Conservation (phyloP, 2,329 filamentous ascomycete genomes). For the Pseudohalonectria lignicola region DNA sequence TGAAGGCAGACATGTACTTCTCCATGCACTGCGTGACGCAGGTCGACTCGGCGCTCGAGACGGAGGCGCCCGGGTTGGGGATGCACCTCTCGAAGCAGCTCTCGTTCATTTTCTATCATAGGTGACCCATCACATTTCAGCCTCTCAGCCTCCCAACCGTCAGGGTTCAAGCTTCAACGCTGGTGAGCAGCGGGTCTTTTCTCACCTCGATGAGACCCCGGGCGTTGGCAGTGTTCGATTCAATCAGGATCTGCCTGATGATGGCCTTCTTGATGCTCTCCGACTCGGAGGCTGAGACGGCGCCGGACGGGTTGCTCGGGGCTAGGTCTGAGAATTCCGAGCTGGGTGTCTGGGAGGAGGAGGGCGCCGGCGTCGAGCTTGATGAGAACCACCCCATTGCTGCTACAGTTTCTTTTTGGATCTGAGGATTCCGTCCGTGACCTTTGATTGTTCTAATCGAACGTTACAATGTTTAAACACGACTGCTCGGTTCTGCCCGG, state of each 20-base stretch:
- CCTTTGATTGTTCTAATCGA: background rate
- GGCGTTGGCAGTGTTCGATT: constrained; percentile 58
- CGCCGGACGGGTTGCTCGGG: background rate
- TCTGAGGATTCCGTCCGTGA: background rate
- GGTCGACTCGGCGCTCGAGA: constrained; percentile 56
- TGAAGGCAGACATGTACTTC: constrained; percentile 77
- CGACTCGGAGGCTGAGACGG: constrained; percentile 26
- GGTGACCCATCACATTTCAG: too few species aligned
- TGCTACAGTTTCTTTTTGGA: background rate
- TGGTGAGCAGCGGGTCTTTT: too few species aligned
- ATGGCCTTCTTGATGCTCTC: constrained; percentile 48
- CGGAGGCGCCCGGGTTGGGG: constrained; percentile 53
- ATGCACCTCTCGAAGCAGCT: constrained; percentile 74
- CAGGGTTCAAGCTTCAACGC: background rate
- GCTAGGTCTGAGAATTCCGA: constrained; percentile 2
- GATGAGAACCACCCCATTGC: constrained; percentile 7
- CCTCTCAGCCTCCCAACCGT: too few species aligned
- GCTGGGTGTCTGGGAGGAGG: constrained; percentile 4
- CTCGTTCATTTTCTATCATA: constrained; percentile 61
- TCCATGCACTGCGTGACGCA: constrained; percentile 73
- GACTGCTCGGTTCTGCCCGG: too few species aligned
- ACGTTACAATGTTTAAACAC: too few species aligned
- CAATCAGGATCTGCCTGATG: constrained; percentile 52
- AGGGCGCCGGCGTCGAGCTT: constrained; percentile 6
- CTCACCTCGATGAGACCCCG: constrained; percentile 62